Evolutionary conservation across 1,284 basidiomycete species (phyloP).

Genomic region (Schizophyllum amplum): DNA sequence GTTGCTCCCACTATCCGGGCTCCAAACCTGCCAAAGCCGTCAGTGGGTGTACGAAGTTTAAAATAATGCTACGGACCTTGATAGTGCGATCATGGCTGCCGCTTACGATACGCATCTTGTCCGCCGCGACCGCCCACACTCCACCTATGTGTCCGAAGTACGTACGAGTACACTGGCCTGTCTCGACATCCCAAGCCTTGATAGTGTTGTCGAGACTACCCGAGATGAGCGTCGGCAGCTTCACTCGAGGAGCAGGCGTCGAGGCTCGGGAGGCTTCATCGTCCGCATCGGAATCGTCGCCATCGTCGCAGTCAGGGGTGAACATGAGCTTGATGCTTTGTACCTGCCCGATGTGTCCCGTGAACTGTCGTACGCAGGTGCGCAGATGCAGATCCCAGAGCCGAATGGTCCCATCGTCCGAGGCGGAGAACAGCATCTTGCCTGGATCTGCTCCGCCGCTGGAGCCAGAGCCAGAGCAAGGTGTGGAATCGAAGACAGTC

Average conservation of each 20-base stretch:
- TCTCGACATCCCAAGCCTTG: conserved; percentile 94
- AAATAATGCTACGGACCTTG: conserved; percentile 49
- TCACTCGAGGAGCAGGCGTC: conserved; percentile 12
- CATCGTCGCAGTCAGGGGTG: conserved; percentile 42
- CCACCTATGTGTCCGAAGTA: conserved; percentile 97
- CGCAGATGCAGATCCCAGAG: conserved; percentile 88
- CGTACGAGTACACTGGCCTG: conserved; percentile 72
- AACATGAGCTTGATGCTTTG: conserved; percentile 83
- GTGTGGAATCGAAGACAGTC: conserved; percentile 26
- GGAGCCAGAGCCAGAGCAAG: conserved; percentile 15
- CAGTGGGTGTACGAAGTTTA: conserved; percentile 9
- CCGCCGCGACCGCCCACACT: conserved; percentile 92
- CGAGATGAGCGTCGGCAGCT: conserved; percentile 75
- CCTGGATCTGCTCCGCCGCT: conserved; percentile 62
- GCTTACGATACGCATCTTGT: conserved; percentile 87
- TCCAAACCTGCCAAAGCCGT: conserved; percentile 66
- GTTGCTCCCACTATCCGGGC: conserved; percentile 82
- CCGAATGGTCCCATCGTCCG: conserved; percentile 89
- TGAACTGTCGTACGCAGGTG: conserved; percentile 79
- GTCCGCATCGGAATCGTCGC: conserved; percentile 14
- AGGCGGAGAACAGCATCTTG: conserved; percentile 95
- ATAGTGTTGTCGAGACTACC: conserved; percentile 95
- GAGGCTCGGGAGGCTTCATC: conserved; percentile 6
- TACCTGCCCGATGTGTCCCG: conserved; percentile 91
- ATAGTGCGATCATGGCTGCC: conserved; percentile 91